phyloP scores from a whole-genome alignment of 1,139 yeast genomes.

The Debaryomyces fabryi region DNA sequence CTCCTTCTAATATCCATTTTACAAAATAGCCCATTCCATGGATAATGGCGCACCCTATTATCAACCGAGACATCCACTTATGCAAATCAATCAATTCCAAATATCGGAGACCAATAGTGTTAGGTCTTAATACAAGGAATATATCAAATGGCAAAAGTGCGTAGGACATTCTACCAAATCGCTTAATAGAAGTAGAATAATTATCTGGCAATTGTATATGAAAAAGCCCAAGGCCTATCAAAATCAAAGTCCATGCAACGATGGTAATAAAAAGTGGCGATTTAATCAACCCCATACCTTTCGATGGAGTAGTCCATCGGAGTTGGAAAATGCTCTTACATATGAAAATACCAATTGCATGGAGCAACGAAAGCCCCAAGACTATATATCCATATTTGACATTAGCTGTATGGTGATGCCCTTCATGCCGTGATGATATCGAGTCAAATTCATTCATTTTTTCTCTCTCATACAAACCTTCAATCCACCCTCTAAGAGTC shows the following conservation, averaged over 20 bases:
- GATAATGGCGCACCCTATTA: slow-evolving; percentile 50
- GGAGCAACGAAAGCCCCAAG: slow-evolving; percentile 36
- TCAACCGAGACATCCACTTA: slow-evolving; percentile 78
- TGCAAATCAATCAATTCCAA: slow-evolving; percentile 62
- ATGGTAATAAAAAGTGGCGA: slow-evolving; percentile 5
- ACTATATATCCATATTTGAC: slow-evolving; percentile 53
- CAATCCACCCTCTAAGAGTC: background rate
- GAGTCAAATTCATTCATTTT: background rate
- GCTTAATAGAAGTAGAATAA: slow-evolving; percentile 29
- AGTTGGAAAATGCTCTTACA: slow-evolving; percentile 14
- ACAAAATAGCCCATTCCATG: slow-evolving; percentile 63
- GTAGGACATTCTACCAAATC: slow-evolving; percentile 65
- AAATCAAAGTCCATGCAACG: slow-evolving; percentile 32
- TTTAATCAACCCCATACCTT: background rate
- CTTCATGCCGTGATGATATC: slow-evolving; percentile 29
- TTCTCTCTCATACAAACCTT: background rate
- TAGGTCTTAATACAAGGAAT: slow-evolving; percentile 63
- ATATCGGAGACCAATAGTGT: slow-evolving; percentile 59
- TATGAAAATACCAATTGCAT: slow-evolving; percentile 21
- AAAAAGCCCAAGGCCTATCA: slow-evolving; percentile 24
- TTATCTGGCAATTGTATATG: slow-evolving; percentile 26
- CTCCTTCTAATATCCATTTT: slow-evolving; percentile 46
- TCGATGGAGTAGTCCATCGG: slow-evolving; percentile 5
- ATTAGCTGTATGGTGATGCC: slow-evolving; percentile 41
- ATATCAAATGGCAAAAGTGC: slow-evolving; percentile 67